Evolutionary conservation across 2,329 filamentous ascomycete genomes (phyloP).

Genomic region (Neophaeococcomyces mojaviensis): DNA sequence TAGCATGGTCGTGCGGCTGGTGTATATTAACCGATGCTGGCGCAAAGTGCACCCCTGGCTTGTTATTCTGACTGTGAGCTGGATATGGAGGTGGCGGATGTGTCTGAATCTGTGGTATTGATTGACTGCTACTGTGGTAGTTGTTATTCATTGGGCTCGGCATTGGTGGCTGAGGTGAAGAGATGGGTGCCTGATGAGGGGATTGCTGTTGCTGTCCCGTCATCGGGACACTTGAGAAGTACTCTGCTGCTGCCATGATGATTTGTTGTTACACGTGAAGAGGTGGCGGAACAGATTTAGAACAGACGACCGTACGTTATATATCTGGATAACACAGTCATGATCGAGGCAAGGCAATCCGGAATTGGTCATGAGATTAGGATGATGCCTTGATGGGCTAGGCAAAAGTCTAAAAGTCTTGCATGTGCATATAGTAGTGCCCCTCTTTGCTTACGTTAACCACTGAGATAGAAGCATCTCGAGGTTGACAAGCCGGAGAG

Average conservation of each 20-base stretch:
- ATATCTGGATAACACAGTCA: background rate
- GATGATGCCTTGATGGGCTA: background rate
- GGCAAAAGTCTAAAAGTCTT: slow-evolving; percentile 3
- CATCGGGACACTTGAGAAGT: slow-evolving; percentile 14
- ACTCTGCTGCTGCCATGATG: slow-evolving; percentile 22
- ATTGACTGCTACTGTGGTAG: background rate
- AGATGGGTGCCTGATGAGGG: slow-evolving; percentile 12
- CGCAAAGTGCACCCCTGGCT: slow-evolving; percentile 19
- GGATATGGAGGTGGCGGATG: slow-evolving; percentile 20
- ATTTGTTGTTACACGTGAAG: background rate
- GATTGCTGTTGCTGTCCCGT: slow-evolving; percentile 11
- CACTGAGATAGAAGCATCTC: background rate
- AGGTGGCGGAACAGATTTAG: background rate
- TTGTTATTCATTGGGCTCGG: background rate
- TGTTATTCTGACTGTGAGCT: slow-evolving; percentile 9
- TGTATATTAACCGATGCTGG: slow-evolving; percentile 4
- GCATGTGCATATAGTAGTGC: background rate
- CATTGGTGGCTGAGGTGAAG: background rate
- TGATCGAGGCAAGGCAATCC: background rate
- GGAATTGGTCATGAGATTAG: slow-evolving; percentile 1
- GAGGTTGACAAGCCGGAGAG: background rate
- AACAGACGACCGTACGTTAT: background rate
- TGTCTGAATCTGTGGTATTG: background rate
- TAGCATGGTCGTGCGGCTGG: slow-evolving; percentile 15
- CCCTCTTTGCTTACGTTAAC: background rate